Conservation (phyloP, 73 alveolate genomes). For the Paramecium sonneborni region DNA sequence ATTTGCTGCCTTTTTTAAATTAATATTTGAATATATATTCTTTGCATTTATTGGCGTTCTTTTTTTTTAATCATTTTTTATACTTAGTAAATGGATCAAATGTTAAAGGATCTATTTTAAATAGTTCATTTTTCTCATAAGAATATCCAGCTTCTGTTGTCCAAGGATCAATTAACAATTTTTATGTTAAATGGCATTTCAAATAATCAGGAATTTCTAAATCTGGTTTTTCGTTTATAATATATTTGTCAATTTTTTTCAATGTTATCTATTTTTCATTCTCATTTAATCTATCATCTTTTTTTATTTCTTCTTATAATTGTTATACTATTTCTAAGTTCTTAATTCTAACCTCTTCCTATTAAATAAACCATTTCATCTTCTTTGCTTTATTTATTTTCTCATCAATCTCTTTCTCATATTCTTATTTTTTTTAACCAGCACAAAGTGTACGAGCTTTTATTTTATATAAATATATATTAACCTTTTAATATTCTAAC, state of each 20-base stretch:
- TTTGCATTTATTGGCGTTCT: background rate
- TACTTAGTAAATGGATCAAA: background rate
- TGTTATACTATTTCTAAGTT: background rate
- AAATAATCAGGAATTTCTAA: conserved; percentile 45
- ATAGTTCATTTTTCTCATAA: background rate
- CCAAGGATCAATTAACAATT: conserved; percentile 18
- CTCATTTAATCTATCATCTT: background rate
- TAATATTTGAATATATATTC: background rate
- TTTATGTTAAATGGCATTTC: background rate
- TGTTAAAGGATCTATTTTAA: background rate
- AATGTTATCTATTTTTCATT: conserved; percentile 17
- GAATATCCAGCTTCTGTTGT: background rate
- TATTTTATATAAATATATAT: background rate
- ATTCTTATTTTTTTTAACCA: conserved; percentile 4
- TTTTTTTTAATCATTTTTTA: background rate
- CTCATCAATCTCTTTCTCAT: conserved; percentile 1
- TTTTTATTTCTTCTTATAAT: background rate
- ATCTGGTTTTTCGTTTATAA: background rate
- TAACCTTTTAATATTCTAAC: conserved; percentile 13
- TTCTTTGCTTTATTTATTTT: conserved; percentile 26
- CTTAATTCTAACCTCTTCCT: background rate
- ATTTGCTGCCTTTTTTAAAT: background rate
- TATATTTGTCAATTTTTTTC: background rate
- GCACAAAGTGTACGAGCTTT: conserved; percentile 35
- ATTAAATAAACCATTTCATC: conserved; percentile 8